Base-by-base conservation (phyloP, 345 rosid species). In the Eucalyptus polybractea region DNA sequence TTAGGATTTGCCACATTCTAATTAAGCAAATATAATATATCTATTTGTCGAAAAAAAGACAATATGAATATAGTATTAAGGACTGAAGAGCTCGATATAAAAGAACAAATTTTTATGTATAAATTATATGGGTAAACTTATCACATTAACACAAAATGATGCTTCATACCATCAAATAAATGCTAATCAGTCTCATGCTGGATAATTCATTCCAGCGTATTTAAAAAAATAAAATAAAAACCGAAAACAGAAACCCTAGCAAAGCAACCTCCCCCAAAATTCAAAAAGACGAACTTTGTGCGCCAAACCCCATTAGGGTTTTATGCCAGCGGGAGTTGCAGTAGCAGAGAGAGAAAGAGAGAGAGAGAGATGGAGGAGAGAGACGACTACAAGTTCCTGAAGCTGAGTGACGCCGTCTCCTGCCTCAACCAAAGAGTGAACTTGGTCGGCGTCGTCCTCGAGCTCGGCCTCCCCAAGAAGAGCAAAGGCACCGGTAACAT, bases 401-500 rank as follows among this genome's bases (percentile, higher is more conserved):
- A 93, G 90, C 89, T 97, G 88, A 92, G 89, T n/a, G 97, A 97
- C 85, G 97, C 97, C 86, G 51, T 93, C 42, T 4, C 93, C 62
- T 93, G 92, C 49, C 86, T 96, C 72, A 92, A 96, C 91, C 95
- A 96, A 91, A 93, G 92, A 31, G 96, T 95, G 27, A 94, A 88
- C 91, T 89, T 97, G 13, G 69, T 94, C 65, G 99, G 96, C 91
- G 92, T 90, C 89, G 85, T 96, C 87, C 47, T 93, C 60, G 97
- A 96, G 92, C 91, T 88, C 87, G 93, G 94, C 45, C 86, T 90
- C 89, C 97, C 96, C 60, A 93, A 90, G 87, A 89, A 16, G 31
- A 90, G 93, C 92, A 90, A 90, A 88, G 97, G 95, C 87, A 89
- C 95, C 42, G 97, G 99, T 97, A 94, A 49, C 31, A 5, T 60